Conservation (phyloP, 345 rosid genomes). For the Cardamine chenopodiifolia region DNA sequence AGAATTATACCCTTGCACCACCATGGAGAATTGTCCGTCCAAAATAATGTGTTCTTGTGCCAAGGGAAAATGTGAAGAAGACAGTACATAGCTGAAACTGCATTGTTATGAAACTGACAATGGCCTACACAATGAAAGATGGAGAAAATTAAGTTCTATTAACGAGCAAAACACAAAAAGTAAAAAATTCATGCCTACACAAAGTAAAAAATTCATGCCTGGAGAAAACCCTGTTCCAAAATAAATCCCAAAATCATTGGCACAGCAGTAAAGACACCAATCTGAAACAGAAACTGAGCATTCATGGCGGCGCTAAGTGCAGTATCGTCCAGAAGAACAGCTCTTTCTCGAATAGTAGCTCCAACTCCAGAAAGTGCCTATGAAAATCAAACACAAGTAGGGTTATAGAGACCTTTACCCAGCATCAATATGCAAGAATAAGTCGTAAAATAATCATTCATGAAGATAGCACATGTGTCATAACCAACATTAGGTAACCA, state of each 20-base stretch:
- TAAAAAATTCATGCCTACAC: neutral
- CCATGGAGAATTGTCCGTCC: slow-evolving; percentile 98
- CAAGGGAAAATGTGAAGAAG: slow-evolving; percentile 97
- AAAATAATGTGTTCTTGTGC: slow-evolving; percentile 93
- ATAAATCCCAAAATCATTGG: slow-evolving; percentile 87
- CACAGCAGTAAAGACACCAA: slow-evolving; percentile 92
- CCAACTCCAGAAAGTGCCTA: slow-evolving; percentile 98
- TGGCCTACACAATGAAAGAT: slow-evolving; percentile 60
- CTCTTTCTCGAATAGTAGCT: slow-evolving; percentile 62
- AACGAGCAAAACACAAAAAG: slow-evolving; percentile 11
- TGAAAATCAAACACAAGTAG: slow-evolving; percentile 31
- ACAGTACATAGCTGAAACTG: slow-evolving; percentile 95
- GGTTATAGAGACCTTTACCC: slow-evolving; percentile 8
- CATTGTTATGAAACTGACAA: slow-evolving; percentile 89
- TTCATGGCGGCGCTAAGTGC: slow-evolving; percentile 83
- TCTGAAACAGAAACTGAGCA: slow-evolving; percentile 95
- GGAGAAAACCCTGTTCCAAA: slow-evolving; percentile 48
- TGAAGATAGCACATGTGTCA: slow-evolving; percentile 17
- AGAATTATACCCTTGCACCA: slow-evolving; percentile 80
- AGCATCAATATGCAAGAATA: slow-evolving; percentile 14
- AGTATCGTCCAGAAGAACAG: slow-evolving; percentile 56
- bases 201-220: slow-evolving; percentile 19
- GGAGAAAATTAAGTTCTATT: slow-evolving; percentile 13
- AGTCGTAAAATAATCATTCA: slow-evolving; percentile 8
- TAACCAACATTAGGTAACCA: slow-evolving; percentile 22